Evolutionary conservation across 148 eudicot genomes (phyloP).

Genomic region (Hydrangea macrophylla): DNA sequence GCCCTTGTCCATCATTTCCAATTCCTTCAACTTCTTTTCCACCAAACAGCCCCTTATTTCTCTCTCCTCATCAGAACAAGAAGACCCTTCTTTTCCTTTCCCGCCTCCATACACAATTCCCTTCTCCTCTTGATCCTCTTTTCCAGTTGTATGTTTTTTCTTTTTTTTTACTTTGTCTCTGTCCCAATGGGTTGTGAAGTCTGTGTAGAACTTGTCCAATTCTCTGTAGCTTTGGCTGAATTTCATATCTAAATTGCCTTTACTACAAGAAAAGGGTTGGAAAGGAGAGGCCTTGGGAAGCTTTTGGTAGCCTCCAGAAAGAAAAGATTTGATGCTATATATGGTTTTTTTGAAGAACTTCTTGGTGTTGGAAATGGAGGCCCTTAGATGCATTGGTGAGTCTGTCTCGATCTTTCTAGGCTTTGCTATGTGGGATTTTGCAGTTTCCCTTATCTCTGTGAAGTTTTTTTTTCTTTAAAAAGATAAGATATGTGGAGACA

Average conservation of each 20-base stretch:
- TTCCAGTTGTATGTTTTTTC: too few species aligned
- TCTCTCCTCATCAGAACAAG: slow-evolving; percentile 14
- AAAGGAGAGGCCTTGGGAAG: slow-evolving; percentile 49
- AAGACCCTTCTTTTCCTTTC: slow-evolving; percentile 5
- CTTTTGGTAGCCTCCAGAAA: slow-evolving; percentile 42
- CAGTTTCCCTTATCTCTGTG: background rate
- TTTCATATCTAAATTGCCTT: background rate
- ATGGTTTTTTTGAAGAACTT: slow-evolving; percentile 53
- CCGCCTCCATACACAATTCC: slow-evolving; percentile 15
- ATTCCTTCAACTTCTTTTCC: slow-evolving; percentile 46
- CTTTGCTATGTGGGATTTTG: background rate
- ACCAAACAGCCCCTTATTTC: slow-evolving; percentile 27
- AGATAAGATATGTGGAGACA: background rate
- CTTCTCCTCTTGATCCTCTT: slow-evolving; percentile 15
- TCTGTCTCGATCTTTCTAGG: background rate
- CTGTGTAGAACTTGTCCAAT: slow-evolving; percentile 36
- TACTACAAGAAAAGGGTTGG: slow-evolving; percentile 32
- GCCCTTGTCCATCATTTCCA: slow-evolving; percentile 41
- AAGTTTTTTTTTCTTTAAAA: background rate
- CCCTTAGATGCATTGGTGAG: slow-evolving; percentile 37
- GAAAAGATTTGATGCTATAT: slow-evolving; percentile 44
- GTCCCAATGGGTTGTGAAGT: slow-evolving; percentile 32
- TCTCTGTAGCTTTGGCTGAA: slow-evolving; percentile 23
- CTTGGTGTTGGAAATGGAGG: slow-evolving; percentile 50
- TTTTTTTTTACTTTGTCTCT: background rate